Conservation (phyloP, 345 rosid genomes). For the Psidium guajava region DNA sequence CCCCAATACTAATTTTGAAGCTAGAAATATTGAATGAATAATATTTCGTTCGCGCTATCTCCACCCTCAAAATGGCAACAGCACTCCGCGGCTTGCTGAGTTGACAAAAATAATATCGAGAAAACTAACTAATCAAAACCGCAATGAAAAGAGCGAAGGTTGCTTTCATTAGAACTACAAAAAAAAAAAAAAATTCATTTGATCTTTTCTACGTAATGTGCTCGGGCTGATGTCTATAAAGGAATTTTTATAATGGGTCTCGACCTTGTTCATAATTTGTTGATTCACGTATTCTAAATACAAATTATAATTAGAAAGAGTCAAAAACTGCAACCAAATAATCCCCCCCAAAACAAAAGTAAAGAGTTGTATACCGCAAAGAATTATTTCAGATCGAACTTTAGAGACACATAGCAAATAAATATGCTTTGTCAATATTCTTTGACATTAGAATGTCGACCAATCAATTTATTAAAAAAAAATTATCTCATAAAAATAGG, state of each 20-base stretch:
- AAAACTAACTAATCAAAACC: not conserved
- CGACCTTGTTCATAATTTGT: not conserved
- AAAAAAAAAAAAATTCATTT: not conserved
- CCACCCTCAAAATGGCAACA: not conserved
- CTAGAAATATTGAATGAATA: not conserved
- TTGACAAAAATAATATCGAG: fast-evolving
- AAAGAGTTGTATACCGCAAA: not conserved
- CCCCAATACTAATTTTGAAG: not conserved
- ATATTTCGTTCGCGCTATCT: too few species aligned
- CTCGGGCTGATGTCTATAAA: not conserved
- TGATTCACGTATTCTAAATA: not conserved
- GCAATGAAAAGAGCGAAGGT: not conserved
- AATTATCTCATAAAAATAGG: too few species aligned
- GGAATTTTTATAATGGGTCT: not conserved
- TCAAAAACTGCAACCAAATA: not conserved
- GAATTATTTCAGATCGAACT: not conserved
- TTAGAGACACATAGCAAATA: not conserved
- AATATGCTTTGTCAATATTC: too few species aligned
- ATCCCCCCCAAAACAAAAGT: not conserved
- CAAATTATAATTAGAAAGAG: not conserved
- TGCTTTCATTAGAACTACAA: not conserved
- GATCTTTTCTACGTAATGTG: not conserved
- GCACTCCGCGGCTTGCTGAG: too few species aligned
- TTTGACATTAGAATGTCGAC: too few species aligned
- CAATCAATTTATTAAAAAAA: too few species aligned